Percentiles rank a stretch among this genome's conserved stretches.
phyloP scores from a whole-genome alignment of 202 grass and related monocot species.

The Elaeis oleifera region DNA sequence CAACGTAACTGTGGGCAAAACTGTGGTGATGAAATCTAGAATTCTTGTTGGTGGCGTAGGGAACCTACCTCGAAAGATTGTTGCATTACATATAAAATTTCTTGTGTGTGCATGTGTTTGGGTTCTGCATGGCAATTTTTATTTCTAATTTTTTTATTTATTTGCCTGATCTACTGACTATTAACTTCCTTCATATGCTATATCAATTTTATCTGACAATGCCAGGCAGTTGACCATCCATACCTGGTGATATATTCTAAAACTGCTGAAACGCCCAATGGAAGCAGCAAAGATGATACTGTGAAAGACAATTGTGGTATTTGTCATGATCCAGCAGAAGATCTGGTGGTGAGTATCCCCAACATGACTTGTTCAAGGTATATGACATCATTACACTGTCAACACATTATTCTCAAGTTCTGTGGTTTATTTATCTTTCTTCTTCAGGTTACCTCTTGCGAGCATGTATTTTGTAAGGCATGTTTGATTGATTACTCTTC shows the following conservation, averaged over 20 bases:
- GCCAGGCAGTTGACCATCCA: conserved; percentile 85
- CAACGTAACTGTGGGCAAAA: no score
- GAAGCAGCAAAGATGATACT: conserved; percentile 25
- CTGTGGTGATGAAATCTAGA: no score
- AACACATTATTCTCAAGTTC: conserved; percentile 11
- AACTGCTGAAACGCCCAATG: conserved; percentile 37
- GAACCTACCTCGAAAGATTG: no score
- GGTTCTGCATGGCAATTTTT: no score
- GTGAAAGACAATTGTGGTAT: conserved; percentile 51
- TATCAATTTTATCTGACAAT: conserved; percentile 25
- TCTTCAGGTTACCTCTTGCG: conserved; percentile 71
- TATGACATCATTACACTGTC: conserved; percentile 12
- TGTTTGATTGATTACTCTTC: conserved; percentile 76
- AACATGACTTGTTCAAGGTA: neutral
- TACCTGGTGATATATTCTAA: conserved; percentile 90
- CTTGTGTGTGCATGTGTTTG: no score
- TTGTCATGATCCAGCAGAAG: conserved; percentile 53
- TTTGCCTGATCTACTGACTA: no score
- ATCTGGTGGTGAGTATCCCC: conserved; percentile 56
- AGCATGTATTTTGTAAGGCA: conserved; percentile 83
- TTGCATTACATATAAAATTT: no score
- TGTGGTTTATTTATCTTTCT: conserved; percentile 18
- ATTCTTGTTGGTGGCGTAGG: no score
- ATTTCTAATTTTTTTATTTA: no score
- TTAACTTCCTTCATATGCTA: no score